Base-by-base conservation (phyloP, 2,329 filamentous ascomycete genomes). In the Neonectria punicea region DNA sequence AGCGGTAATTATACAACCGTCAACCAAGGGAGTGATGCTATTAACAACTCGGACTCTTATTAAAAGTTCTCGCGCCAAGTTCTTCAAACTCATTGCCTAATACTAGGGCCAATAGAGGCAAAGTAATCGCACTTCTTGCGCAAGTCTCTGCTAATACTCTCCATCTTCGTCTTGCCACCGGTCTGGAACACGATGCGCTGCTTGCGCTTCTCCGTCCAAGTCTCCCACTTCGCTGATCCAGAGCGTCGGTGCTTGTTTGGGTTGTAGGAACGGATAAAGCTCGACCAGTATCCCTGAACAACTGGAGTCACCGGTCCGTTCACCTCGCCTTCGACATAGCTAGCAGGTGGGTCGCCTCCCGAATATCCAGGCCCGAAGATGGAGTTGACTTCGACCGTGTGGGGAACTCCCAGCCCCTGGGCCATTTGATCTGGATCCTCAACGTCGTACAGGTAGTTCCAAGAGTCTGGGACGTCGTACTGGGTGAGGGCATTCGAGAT, bases 241-340 rank as follows among this genome's bases (percentile, higher is more conserved):
- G 67, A 54, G 16, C 71, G 67, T 16, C 78, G 72, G 61, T 79
- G 65, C 47, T 68, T 60, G 44, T 94, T 94, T 0, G 92, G 92
- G 75, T 94, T 82, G 41, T 88, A 83, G 0, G 82, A 83, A 28
- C 86, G 80, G 65, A 94, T 88, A 74, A 94, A 94, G 68, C 89
- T 92, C 1, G 89, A 87, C 90, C 91, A 94, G 77, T 93, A 94
- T 0, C 83, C 85, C 73, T 93, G 90, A 30, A 92, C 85, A 0
- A 91, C 78, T 0, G 86, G 82, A 1, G 91, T 83, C 6, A 91
- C 87, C 0, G 74, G 74, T 1, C 80, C 84, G 68, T 93, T 93
- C 14, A 78, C 77, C 14, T 80, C 81, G 3, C 80, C 82, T 0
- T 80, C 74, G 8, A 76, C 75, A 70, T 93, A 93, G 51, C 86